Conservation (phyloP, 2,329 filamentous ascomycete genomes). For the Didymella glomerata region DNA sequence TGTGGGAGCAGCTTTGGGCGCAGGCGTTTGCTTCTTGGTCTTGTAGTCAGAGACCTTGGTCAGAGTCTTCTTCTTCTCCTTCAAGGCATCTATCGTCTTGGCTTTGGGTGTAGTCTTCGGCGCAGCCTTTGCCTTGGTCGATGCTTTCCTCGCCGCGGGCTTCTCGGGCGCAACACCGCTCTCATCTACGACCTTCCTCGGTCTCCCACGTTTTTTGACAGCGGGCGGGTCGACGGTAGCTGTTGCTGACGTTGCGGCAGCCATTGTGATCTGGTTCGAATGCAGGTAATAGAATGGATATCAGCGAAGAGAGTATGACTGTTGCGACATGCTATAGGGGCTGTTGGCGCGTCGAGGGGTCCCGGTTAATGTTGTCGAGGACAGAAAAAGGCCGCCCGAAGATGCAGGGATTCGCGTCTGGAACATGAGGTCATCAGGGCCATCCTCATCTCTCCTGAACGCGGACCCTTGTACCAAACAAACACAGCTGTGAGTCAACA, state of each 20-base stretch:
- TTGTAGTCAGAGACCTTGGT: constrained; percentile 22
- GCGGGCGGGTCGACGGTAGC: constrained; percentile 24
- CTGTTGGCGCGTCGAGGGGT: constrained; percentile 29
- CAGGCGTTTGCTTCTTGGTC: constrained; percentile 21
- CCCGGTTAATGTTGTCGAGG: constrained; percentile 15
- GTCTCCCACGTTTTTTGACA: constrained; percentile 45
- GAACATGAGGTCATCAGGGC: constrained; percentile 18
- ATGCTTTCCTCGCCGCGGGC: constrained; percentile 32
- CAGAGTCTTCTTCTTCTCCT: constrained; percentile 27
- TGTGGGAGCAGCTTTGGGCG: constrained; percentile 27
- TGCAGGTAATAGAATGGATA: background rate
- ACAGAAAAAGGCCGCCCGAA: constrained; percentile 28
- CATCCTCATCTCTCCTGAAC: constrained; percentile 11
- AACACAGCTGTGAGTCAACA: constrained; percentile 2
- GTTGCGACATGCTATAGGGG: constrained; percentile 26
- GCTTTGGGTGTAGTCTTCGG: constrained; percentile 22
- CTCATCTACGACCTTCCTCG: constrained; percentile 43
- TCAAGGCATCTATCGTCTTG: constrained; percentile 24
- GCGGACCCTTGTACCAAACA: constrained; percentile 12
- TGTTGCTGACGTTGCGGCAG: constrained; percentile 22
- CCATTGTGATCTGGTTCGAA: constrained; percentile 9
- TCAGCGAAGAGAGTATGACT: background rate
- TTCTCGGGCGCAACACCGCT: constrained; percentile 30
- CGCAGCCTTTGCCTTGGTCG: constrained; percentile 32
- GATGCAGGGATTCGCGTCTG: constrained; percentile 16